These are phyloP conservation scores for Posidonia oceanica DNA, from an alignment of 116 monocot species.

Conservation along the genomic window DNA sequence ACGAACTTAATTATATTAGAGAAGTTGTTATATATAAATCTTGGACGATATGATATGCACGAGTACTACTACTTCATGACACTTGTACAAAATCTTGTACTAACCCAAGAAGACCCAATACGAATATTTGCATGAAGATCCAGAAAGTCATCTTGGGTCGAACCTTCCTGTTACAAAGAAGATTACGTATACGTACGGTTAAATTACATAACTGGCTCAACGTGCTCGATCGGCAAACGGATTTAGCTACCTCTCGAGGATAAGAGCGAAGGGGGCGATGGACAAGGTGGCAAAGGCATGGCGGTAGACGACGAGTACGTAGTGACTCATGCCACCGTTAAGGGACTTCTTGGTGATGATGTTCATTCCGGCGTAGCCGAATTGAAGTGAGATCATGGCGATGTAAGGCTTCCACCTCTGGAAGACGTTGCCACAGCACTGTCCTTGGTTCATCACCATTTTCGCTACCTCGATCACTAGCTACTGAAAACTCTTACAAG, in stretches of 20 bases:
- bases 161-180: slow-evolving; percentile 36
- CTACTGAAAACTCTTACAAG: too few species aligned
- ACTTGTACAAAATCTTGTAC: not conserved
- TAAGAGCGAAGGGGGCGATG: slow-evolving; percentile 83
- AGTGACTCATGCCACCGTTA: slow-evolving; percentile 86
- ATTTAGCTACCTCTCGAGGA: slow-evolving; percentile 50
- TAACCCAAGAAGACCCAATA: slow-evolving; percentile 70
- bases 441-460: not conserved
- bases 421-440: slow-evolving; percentile 15
- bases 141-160: slow-evolving; percentile 56
- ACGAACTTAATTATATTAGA: too few species aligned
- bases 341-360: slow-evolving; percentile 88
- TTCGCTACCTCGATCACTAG: not conserved
- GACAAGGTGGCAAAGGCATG: slow-evolving; percentile 89
- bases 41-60: too few species aligned
- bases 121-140: slow-evolving; percentile 67
- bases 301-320: slow-evolving; percentile 83
- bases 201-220: too few species aligned
- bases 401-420: slow-evolving; percentile 69
- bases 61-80: too few species aligned
- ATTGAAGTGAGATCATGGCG: slow-evolving; percentile 82
- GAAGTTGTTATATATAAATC: too few species aligned
- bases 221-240: too few species aligned
- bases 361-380: slow-evolving; percentile 95
- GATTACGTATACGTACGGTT: not conserved